Evolutionary conservation across 148 eudicot genomes (phyloP), one percentile per base, ranked within the genome.

Genomic region (Linanthus parryae): DNA sequence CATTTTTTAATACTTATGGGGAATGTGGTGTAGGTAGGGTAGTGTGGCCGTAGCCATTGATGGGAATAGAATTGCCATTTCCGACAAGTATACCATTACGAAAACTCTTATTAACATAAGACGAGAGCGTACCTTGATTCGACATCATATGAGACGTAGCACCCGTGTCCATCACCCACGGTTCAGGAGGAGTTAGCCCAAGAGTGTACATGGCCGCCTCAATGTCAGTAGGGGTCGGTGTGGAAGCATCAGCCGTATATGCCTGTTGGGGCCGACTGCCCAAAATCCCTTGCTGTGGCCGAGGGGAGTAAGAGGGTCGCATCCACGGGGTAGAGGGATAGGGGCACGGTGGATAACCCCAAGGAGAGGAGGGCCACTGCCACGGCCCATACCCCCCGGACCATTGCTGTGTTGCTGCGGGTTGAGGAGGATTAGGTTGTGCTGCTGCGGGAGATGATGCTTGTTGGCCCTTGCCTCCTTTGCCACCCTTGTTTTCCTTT

Each of bases 321-420:
- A 23, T 23, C 45, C 45, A 41, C 3, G 21, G 21, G 16, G 16
- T 7, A 12, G 45, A 16, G 11, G 45, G 45, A 20, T 16, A 16
- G 11, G 45, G 45, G 11, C 45, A 41, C 42, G 45, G 45, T 20
- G 45, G 45, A 41, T 20, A 20, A 41, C 21, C 45, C 45, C 45
- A 41, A 5, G 16, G 45, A n/a, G 53, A 2, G 0, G 53, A 35
- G 20, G 45, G 45, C 45, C 45, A 41, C 45, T 23, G 21, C 45
- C 45, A 41, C 16, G 4, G 16, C 3, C 21, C 19, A 41, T 8
- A 41, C 45, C 21, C 21, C 16, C 19, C 19, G 21, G 45, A 2
- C 8, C 5, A 4, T 5, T 41, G 45, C 19, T 41, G 45, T 23
- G 5, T 20, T 23, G 16, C 21, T 41, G 16, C 15, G 12, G 15